Evolutionary conservation across 2,329 filamentous ascomycete genomes (phyloP), one percentile per base, ranked within the genome.

Genomic region (Sordariomycetes sp.): DNA sequence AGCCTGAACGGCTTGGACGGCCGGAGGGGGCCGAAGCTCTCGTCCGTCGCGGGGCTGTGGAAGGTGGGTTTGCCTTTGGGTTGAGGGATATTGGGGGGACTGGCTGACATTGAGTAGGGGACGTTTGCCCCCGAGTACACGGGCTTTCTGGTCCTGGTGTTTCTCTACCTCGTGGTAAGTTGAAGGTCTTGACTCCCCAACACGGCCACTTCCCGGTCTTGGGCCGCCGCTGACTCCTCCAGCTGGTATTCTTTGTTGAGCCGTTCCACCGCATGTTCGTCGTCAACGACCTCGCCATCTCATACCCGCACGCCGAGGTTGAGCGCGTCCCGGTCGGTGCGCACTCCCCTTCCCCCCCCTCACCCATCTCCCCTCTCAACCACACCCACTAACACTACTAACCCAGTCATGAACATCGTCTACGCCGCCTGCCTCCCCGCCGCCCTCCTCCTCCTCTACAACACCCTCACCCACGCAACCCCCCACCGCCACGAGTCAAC

Each of bases 221-320:
- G n/a, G n/a, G n/a, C n/a, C n/a, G n/a, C n/a, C n/a, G n/a, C n/a
- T n/a, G n/a, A n/a, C n/a, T n/a, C 20, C 35, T 53, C 11, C 20
- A 71, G 70, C 66, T 66, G 54, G 63, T 64, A 28, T 54, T 67
- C 18, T 67, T 71, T 53, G 80, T 89, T 65, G 85, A 87, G 61
- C 94, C 94, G 0, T 97, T 97, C 70, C 91, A 97, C 70, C 90
- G 90, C 73, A 88, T 97, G 83, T 97, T 99, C 74, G 88, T 84
- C 62, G 81, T 97, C 61, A 88, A 91, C 69, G 90, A 97, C 69
- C 80, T 89, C 25, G 78, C 84, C 55, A 90, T 97, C 60, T 86
- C 90, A 62, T 97, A 88, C 67, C 94, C 94, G 0, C 88, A 96
- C 72, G 90, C 94, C 24, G 79, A 87, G 59, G 73, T 87, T 55